Conservation (phyloP, 2,329 filamentous ascomycete species). For the Salinomyces thailandicus region DNA sequence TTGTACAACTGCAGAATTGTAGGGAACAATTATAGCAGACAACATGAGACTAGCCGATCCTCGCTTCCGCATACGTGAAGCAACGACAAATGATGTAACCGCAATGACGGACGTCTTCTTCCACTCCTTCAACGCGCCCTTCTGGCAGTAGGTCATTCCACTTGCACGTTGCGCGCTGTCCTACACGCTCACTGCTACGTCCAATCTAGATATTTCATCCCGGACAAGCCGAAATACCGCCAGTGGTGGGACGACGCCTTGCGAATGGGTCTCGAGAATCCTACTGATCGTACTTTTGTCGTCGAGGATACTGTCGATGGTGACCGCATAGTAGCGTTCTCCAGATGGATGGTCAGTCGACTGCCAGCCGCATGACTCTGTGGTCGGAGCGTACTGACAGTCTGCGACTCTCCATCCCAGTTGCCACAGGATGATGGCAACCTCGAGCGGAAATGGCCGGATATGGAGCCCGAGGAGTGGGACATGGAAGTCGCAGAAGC, state of each 20-base stretch:
- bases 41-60: constrained; percentile 1
- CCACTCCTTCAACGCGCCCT: constrained; percentile 11
- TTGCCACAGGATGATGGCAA: constrained; percentile 8
- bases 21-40: not conserved
- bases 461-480: constrained; percentile 2
- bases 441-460: constrained; percentile 7
- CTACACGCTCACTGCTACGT: not conserved
- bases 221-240: constrained; percentile 4
- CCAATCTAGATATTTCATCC: constrained; percentile 5
- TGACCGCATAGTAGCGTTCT: constrained; percentile 8
- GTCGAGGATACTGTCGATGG: constrained; percentile 10
- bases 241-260: constrained; percentile 10
- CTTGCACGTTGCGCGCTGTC: not conserved
- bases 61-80: constrained; percentile 8
- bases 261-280: constrained; percentile 6
- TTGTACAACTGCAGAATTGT: too few relatives aligned
- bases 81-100: constrained; percentile 7
- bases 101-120: constrained; percentile 10
- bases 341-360: not conserved
- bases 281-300: constrained; percentile 9
- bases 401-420: too few relatives aligned
- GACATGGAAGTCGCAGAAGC: constrained; percentile 8
- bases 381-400: too few relatives aligned
- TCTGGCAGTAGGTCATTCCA: constrained; percentile 9
- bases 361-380: too few relatives aligned